A percentile compares a stretch with the other conserved stretches of the same genome.
These are phyloP conservation scores for Xerocomus potaroensis DNA, from an alignment of 768 basidiomycete genomes.

Conservation along the genomic window DNA sequence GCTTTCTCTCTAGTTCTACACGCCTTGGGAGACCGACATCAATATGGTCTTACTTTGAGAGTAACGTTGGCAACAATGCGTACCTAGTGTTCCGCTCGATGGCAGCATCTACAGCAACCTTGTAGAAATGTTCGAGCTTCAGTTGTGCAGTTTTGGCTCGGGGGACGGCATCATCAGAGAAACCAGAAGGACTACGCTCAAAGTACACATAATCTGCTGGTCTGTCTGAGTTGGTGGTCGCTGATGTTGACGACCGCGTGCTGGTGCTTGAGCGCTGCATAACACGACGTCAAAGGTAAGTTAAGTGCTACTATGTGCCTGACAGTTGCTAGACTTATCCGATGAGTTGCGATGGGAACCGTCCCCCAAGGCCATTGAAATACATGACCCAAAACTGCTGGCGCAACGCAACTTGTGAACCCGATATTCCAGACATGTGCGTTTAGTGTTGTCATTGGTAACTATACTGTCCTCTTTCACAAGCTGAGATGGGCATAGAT, in stretches of 20 bases:
- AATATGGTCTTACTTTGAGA: neutral
- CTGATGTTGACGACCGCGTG: conserved; percentile 24
- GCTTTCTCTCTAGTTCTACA: conserved; percentile 78
- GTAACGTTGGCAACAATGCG: conserved; percentile 1
- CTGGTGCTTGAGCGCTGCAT: conserved; percentile 32
- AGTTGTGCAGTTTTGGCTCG: conserved; percentile 89
- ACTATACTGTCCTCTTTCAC: no score
- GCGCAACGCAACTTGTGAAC: no score
- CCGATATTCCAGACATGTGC: no score
- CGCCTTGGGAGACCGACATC: conserved; percentile 47
- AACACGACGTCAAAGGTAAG: neutral
- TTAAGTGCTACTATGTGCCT: neutral
- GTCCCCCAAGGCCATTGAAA: no score
- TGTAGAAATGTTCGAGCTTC: conserved; percentile 96
- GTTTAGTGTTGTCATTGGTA: no score
- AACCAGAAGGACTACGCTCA: conserved; percentile 69
- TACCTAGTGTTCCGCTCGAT: conserved; percentile 92
- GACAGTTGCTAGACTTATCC: neutral
- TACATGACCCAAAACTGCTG: no score
- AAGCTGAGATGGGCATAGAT: no score
- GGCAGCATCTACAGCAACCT: conserved; percentile 92
- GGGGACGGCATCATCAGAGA: conserved; percentile 77
- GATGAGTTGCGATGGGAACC: conserved; percentile 19
- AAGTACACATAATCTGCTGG: conserved; percentile 86
- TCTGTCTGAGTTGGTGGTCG: conserved; percentile 30